A percentile compares a stretch with the other conserved stretches of the same genome.
phyloP scores from a whole-genome alignment of 2,329 filamentous ascomycete species.

The Nigrograna mackinnonii region DNA sequence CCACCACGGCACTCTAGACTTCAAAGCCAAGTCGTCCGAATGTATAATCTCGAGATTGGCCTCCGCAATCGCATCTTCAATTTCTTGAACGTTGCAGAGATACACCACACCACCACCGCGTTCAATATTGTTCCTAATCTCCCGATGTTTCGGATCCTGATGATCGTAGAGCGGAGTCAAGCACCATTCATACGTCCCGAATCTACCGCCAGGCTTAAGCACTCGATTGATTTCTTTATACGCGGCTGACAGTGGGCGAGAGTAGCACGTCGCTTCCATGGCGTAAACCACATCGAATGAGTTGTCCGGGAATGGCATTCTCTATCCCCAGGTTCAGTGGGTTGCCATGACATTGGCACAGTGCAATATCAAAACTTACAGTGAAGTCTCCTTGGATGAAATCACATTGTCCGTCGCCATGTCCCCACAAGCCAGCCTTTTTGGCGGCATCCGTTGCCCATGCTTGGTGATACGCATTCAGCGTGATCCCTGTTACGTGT shows the following conservation, averaged over 20 bases:
- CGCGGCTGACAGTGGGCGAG: not conserved
- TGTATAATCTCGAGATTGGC: not conserved
- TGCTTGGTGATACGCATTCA: not conserved
- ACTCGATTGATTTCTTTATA: not conserved
- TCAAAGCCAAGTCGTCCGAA: not conserved
- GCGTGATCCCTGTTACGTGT: not conserved
- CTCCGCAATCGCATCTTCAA: not conserved
- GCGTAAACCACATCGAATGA: not conserved
- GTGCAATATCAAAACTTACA: not conserved
- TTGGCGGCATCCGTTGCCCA: not conserved
- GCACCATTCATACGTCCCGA: not conserved
- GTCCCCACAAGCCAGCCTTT: not conserved
- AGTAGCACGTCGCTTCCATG: not conserved
- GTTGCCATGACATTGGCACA: not conserved
- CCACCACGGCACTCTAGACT: conserved; percentile 1
- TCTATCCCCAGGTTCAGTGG: too few species aligned
- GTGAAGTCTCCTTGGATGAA: not conserved
- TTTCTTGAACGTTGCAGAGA: not conserved
- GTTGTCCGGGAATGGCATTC: not conserved
- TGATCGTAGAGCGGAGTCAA: not conserved
- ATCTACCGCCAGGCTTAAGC: not conserved
- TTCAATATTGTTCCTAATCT: not conserved
- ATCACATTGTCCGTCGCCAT: not conserved
- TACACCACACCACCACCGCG: not conserved
- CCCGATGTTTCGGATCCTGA: not conserved